Percentiles rank a stretch among this genome's conserved stretches.
Evolutionary conservation across 176 grass and related monocot genomes (phyloP).

Genomic region (Avena sativa): DNA sequence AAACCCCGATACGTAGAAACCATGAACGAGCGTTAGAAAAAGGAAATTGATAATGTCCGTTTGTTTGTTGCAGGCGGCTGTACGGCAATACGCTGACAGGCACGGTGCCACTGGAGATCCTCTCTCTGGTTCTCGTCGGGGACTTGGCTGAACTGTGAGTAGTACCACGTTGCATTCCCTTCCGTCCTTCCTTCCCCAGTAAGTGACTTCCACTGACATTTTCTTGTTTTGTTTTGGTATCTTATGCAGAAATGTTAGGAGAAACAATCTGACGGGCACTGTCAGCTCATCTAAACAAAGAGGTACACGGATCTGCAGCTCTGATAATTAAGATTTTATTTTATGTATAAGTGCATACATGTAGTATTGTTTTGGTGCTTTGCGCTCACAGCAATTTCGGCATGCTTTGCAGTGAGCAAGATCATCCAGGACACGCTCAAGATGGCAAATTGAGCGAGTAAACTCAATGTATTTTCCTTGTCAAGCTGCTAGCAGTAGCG

Average conservation of each 20-base stretch:
- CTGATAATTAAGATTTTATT: background rate
- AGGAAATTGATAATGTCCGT: background rate
- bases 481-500: background rate
- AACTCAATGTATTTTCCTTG: background rate
- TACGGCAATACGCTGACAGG: conserved; percentile 30
- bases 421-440: conserved; percentile 35
- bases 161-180: background rate
- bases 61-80: conserved; percentile 11
- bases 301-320: conserved; percentile 37
- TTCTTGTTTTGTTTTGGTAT: background rate
- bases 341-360: background rate
- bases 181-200: background rate
- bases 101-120: conserved; percentile 34
- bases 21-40: background rate
- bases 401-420: conserved; percentile 19
- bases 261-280: conserved; percentile 40
- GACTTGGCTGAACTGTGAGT: conserved; percentile 47
- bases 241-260: conserved; percentile 46
- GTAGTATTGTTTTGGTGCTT: background rate
- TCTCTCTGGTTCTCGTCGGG: conserved; percentile 27
- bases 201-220: background rate
- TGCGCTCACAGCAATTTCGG: background rate
- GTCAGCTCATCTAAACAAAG: conserved; percentile 30
- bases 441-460: conserved; percentile 10
- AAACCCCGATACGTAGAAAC: too few species aligned